Percentiles rank a stretch among this genome's conserved stretches.
Evolutionary conservation across 2,329 filamentous ascomycete species (phyloP).

Genomic region (Alternaria longipes): DNA sequence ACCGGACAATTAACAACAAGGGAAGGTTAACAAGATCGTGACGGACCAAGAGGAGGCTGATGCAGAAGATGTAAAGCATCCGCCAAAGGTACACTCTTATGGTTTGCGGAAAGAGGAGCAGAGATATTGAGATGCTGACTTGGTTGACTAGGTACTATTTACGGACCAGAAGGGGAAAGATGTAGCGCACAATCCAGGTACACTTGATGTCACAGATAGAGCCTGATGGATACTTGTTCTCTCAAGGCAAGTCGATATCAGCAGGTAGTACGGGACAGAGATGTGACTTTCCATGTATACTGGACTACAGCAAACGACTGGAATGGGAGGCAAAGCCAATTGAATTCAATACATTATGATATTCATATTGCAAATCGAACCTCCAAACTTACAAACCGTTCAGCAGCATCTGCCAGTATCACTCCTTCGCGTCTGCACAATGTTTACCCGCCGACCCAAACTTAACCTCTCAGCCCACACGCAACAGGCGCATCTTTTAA

Average conservation of each 20-base stretch:
- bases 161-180: constrained; percentile 53
- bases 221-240: not conserved
- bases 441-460: not conserved
- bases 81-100: constrained; percentile 50
- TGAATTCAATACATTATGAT: not conserved
- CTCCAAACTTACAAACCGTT: not conserved
- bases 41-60: constrained; percentile 48
- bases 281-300: not conserved
- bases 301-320: not conserved
- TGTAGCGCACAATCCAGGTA: constrained; percentile 54
- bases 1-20: not conserved
- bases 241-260: not conserved
- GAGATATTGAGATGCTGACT: not conserved
- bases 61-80: constrained; percentile 52
- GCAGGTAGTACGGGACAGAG: not conserved
- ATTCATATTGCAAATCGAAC: not conserved
- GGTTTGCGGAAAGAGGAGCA: not conserved
- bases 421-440: not conserved
- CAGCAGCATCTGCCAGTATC: not conserved
- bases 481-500: constrained; percentile 15
- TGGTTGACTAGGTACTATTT: constrained; percentile 47
- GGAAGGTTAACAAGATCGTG: constrained; percentile 52
- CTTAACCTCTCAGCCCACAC: not conserved
- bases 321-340: not conserved
- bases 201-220: constrained; percentile 33